Base-by-base conservation (phyloP, 2,329 filamentous ascomycete genomes). In the Pseudocercospora crystallina region DNA sequence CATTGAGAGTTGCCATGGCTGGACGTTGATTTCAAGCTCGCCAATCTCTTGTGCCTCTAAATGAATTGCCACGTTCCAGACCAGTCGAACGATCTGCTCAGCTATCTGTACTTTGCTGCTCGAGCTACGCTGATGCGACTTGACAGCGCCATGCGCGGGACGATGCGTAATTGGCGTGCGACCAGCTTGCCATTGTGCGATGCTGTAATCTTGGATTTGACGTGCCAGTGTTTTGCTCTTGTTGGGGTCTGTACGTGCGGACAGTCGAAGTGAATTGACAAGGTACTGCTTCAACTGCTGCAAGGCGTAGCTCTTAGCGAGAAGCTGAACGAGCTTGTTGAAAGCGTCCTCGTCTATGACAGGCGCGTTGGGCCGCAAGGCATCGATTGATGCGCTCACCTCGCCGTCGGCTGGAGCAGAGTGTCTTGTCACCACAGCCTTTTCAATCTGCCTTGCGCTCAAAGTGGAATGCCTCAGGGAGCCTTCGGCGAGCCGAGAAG, bases 321-420 rank as follows among this genome's bases (percentile, higher is more conserved):
- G 49, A 29, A 44, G 47, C 32, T 59, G 35, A 8, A 51, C 36
- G 30, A 65, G 51, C 11, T 32, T 31, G 2, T 61, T 43, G 30
- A 58, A 65, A 7, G 56, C 44, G 2, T 52, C n/a, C 10, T 60
- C 33, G 5, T 62, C 61, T 9, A 66, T 13, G n/a, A 62, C 44
- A 2, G 56, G 56, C 10, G 42, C 42, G 7, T 58, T 26, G 12
- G 63, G 63, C 30, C 58, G 57, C 29, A 66, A 30, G 5, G 43
- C 47, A 7, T 66, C 61, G 14, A 67, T 66, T 5, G 64, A 65
- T 8, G 58, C 54, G 35, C 61, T 57, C 29, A 65, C 56, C 37
- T 66, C 64, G 36, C 51, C 51, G 12, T 61, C 59, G 29, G 59
- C 53, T 5, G 61, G 59, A 14, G 51, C 43, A n/a, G 43, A 30